Conservation (phyloP, 2,329 filamentous ascomycete species). For the Beauveria brongniartii region DNA sequence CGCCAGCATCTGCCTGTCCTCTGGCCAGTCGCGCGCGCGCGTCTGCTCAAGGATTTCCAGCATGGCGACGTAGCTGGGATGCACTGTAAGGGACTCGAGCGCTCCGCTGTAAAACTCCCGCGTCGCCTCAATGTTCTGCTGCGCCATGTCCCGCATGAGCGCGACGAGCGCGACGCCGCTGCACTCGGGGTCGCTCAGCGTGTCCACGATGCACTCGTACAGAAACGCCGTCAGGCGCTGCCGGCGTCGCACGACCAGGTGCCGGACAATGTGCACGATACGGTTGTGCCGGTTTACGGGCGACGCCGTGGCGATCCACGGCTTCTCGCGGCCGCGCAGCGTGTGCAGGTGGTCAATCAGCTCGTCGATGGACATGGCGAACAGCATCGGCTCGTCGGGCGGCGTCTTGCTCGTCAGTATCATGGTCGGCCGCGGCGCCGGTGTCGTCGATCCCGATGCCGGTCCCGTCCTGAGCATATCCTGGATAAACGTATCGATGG, state of each 20-base stretch:
- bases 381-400: conserved; percentile 16
- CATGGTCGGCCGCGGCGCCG: not conserved
- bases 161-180: conserved; percentile 54
- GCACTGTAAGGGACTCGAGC: conserved; percentile 66
- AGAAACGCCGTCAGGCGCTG: conserved; percentile 49
- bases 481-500: conserved; percentile 22
- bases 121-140: conserved; percentile 53
- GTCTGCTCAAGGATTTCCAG: conserved; percentile 64
- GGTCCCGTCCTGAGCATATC: conserved; percentile 30
- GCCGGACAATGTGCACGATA: conserved; percentile 41
- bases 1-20: conserved; percentile 58
- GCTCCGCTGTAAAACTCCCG: conserved; percentile 62
- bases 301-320: conserved; percentile 15
- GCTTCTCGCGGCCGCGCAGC: conserved; percentile 18
- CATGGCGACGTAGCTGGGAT: conserved; percentile 76
- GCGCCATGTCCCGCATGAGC: conserved; percentile 67
- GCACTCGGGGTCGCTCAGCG: conserved; percentile 60
- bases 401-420: conserved; percentile 4
- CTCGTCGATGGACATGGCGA: conserved; percentile 16
- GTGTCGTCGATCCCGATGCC: not conserved
- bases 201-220: conserved; percentile 68
- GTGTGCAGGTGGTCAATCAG: conserved; percentile 21
- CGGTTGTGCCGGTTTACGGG: conserved; percentile 18
- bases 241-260: conserved; percentile 47
- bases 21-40: conserved; percentile 56